Evolutionary conservation across 768 basidiomycete genomes (phyloP).

Genomic region (Infundibulicybe gibba): DNA sequence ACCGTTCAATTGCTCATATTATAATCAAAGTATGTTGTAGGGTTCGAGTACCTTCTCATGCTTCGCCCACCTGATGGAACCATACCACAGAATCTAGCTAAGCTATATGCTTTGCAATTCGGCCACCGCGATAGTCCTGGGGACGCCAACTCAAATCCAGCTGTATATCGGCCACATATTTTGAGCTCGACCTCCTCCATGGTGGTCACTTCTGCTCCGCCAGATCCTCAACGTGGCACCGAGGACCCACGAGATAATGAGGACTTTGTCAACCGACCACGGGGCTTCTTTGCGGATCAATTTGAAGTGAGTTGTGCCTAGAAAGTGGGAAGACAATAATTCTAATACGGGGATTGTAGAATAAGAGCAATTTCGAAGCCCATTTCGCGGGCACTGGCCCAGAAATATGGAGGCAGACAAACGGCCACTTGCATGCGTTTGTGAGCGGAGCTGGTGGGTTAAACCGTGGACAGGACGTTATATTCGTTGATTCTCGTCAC

Average conservation of each 20-base stretch:
- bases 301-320: slow-evolving; percentile 55
- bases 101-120: slow-evolving; percentile 73
- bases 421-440: slow-evolving; percentile 78
- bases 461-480: neutral
- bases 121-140: slow-evolving; percentile 38
- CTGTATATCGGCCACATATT: slow-evolving; percentile 18
- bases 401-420: slow-evolving; percentile 93
- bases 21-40: slow-evolving; percentile 55
- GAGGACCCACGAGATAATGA: slow-evolving; percentile 31
- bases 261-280: slow-evolving; percentile 47
- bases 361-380: slow-evolving; percentile 84
- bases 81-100: slow-evolving; percentile 74
- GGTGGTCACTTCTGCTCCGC: slow-evolving; percentile 49
- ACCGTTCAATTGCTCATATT: slow-evolving; percentile 3
- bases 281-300: slow-evolving; percentile 95
- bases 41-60: slow-evolving; percentile 18
- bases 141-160: slow-evolving; percentile 12
- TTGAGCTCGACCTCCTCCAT: slow-evolving; percentile 43
- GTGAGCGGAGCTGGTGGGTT: slow-evolving; percentile 81
- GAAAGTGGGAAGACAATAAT: too few relatives aligned
- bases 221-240: slow-evolving; percentile 35
- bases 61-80: neutral
- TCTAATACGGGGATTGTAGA: slow-evolving; percentile 36
- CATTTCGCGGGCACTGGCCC: slow-evolving; percentile 90
- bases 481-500: neutral